Conservation (phyloP, 2,329 filamentous ascomycete genomes). For the Penicillium sp. region DNA sequence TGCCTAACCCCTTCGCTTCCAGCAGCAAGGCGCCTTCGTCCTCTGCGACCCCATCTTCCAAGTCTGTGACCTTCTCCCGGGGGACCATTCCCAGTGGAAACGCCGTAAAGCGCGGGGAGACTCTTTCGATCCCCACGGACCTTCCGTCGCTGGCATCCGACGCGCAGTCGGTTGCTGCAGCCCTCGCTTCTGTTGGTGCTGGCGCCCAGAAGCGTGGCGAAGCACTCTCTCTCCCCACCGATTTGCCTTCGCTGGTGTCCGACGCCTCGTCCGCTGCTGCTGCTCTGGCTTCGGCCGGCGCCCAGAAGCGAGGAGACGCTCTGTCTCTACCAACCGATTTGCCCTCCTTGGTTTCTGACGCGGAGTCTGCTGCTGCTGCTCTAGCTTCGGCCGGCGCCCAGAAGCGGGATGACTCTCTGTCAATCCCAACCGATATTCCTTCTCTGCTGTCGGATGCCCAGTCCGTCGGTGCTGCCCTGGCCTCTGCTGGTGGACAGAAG, state of each 20-base stretch:
- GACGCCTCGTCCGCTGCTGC: background rate
- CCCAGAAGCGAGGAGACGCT: constrained; percentile 8
- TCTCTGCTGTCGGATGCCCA: constrained; percentile 12
- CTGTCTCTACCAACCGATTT: constrained; percentile 8
- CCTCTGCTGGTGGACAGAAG: constrained; percentile 11
- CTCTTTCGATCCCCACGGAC: constrained; percentile 9
- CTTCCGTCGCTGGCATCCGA: constrained; percentile 14
- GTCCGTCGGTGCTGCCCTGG: constrained; percentile 7
- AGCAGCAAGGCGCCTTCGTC: background rate
- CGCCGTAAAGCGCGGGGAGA: constrained; percentile 6
- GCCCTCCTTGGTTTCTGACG: constrained; percentile 11
- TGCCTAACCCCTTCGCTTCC: constrained; percentile 7
- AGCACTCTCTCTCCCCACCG: constrained; percentile 12
- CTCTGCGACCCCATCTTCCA: constrained; percentile 1
- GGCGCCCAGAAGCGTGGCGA: constrained; percentile 14
- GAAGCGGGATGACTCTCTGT: constrained; percentile 14
- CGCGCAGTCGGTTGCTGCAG: constrained; percentile 10
- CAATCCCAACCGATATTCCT: constrained; percentile 11
- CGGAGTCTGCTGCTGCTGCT: constrained; percentile 3
- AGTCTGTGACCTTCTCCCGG: background rate
- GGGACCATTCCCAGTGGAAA: background rate
- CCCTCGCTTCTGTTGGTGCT: constrained; percentile 8
- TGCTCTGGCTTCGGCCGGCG: background rate
- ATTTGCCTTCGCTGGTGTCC: constrained; percentile 7
- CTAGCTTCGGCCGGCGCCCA: constrained; percentile 6